These are phyloP conservation scores for Gynandropsis gynandra DNA, from an alignment of 345 rosid species.

Conservation along the genomic window DNA sequence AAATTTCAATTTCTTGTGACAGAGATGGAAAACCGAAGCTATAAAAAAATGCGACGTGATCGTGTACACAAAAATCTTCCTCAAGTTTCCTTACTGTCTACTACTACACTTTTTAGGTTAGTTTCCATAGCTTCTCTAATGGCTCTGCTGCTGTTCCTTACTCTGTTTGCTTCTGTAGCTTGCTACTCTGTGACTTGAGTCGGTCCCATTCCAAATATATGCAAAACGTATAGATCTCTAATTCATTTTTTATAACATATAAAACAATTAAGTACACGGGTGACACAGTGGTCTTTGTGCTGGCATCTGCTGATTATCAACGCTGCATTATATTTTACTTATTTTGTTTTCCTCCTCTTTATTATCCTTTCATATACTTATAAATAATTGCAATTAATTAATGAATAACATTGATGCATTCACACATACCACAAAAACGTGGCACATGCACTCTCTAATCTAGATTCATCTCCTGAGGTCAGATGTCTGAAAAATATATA, in stretches of 20 bases:
- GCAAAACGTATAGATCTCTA: no score
- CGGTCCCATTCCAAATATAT: no score
- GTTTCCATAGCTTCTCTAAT: constrained; percentile 5
- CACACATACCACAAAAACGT: constrained; percentile 18
- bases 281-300: no score
- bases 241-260: no score
- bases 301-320: no score
- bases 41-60: constrained; percentile 79
- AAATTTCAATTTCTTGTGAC: constrained; percentile 18
- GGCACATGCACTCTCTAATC: constrained; percentile 20
- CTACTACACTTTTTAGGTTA: constrained; percentile 94
- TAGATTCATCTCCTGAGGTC: neutral
- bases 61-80: constrained; percentile 94
- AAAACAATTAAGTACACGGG: no score
- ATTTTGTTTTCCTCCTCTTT: no score
- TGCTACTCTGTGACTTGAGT: no score
- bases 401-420: no score
- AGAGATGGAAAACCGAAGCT: constrained; percentile 95
- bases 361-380: neutral
- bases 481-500: no score
- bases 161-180: constrained; percentile 6
- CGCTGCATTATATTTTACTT: no score
- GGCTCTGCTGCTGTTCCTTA: no score
- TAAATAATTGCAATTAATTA: neutral
- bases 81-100: constrained; percentile 31